phyloP scores from a whole-genome alignment of 495 filamentous ascomycete genomes.

The Lentithecium fluviatile region DNA sequence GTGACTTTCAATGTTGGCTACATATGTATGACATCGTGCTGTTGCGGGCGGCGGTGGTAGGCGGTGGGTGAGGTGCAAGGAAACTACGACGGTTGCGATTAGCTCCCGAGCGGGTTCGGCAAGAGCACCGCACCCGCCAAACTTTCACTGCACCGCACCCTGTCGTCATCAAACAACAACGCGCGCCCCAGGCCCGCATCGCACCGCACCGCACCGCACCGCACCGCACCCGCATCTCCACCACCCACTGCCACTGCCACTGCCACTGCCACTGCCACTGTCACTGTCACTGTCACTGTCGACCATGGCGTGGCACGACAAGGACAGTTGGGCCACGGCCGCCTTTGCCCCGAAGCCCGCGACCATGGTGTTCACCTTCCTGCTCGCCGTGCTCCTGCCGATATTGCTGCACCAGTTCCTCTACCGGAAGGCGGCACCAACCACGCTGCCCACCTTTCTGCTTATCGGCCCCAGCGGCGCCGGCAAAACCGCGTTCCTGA shows the following conservation, averaged over 20 bases:
- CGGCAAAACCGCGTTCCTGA: constrained; percentile 86
- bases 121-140: constrained; percentile 10
- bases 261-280: not conserved
- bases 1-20: too few species aligned
- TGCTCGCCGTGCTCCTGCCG: constrained; percentile 71
- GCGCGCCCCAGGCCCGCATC: not conserved
- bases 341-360: constrained; percentile 39
- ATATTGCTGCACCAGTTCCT: constrained; percentile 75
- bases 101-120: constrained; percentile 12
- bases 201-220: not conserved
- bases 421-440: constrained; percentile 62
- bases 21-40: too few species aligned
- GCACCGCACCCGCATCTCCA: not conserved
- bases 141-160: constrained; percentile 15
- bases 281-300: not conserved
- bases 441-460: constrained; percentile 74
- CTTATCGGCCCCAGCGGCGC: constrained; percentile 79
- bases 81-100: constrained; percentile 8
- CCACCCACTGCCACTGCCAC: not conserved
- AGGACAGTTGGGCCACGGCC: constrained; percentile 40
- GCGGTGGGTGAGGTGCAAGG: constrained; percentile 20
- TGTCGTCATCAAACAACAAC: too few species aligned
- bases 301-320: constrained; percentile 37
- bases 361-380: constrained; percentile 60
- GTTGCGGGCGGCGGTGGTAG: too few species aligned